Evolutionary conservation across 2,329 filamentous ascomycete genomes (phyloP).

Genomic region (Zasmidium citrigriseum): DNA sequence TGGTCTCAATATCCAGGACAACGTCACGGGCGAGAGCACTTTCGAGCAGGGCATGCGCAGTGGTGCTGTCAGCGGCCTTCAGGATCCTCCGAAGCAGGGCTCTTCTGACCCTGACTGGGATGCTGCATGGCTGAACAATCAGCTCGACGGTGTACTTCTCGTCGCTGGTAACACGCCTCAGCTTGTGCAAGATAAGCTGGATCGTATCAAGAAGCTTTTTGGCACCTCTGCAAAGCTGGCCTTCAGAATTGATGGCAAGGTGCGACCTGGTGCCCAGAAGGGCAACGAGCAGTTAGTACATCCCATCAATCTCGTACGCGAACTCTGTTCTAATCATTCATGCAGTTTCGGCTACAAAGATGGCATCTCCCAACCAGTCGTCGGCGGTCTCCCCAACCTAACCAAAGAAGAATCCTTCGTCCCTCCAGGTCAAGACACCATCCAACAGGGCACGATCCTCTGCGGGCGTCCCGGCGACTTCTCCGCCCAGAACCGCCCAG

Average conservation of each 20-base stretch:
- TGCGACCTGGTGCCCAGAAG: conserved; percentile 36
- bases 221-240: conserved; percentile 32
- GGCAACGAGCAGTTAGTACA: conserved; percentile 42
- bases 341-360: conserved; percentile 47
- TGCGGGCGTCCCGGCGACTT: conserved; percentile 41
- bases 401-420: conserved; percentile 17
- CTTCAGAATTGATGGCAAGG: conserved; percentile 34
- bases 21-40: conserved; percentile 32
- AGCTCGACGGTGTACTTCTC: conserved; percentile 41
- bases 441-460: conserved; percentile 40
- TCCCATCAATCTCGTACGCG: not conserved
- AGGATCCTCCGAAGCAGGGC: conserved; percentile 33
- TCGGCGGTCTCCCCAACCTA: conserved; percentile 36
- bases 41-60: conserved; percentile 40
- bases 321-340: not conserved
- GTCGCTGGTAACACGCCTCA: conserved; percentile 35
- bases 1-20: conserved; percentile 18
- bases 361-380: conserved; percentile 44
- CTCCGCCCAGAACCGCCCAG: conserved; percentile 22
- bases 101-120: conserved; percentile 23
- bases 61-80: conserved; percentile 25
- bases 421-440: conserved; percentile 36
- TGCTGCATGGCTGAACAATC: conserved; percentile 33
- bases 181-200: conserved; percentile 32
- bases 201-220: conserved; percentile 36